Percentiles rank a stretch among this genome's conserved stretches.
Evolutionary conservation across 176 grass and related monocot genomes (phyloP).

Genomic region (Elymus sibiricus): DNA sequence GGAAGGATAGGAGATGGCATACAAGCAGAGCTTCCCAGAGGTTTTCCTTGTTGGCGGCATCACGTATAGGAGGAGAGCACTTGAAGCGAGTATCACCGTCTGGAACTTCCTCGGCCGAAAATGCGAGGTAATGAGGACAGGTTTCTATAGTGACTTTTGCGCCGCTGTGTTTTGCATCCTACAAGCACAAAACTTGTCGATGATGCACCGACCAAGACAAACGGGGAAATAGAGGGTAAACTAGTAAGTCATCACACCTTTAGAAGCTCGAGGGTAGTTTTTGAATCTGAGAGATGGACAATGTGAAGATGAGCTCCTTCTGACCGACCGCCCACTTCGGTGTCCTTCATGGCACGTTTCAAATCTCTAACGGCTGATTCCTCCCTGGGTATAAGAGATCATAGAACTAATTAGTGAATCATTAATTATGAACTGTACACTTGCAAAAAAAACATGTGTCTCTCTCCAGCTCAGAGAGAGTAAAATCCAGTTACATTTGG

Average conservation of each 20-base stretch:
- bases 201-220: neutral
- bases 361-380: slow-evolving; percentile 86
- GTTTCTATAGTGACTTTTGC: slow-evolving; percentile 87
- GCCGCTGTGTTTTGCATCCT: slow-evolving; percentile 72
- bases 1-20: slow-evolving; percentile 18
- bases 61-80: slow-evolving; percentile 87
- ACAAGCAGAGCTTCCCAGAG: slow-evolving; percentile 92
- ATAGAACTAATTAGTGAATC: neutral
- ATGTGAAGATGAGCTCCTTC: slow-evolving; percentile 97
- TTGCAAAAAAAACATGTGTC: neutral
- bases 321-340: slow-evolving; percentile 47
- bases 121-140: slow-evolving; percentile 95
- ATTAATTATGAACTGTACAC: neutral
- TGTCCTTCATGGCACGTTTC: slow-evolving; percentile 71
- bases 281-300: slow-evolving; percentile 93
- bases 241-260: slow-evolving; percentile 45
- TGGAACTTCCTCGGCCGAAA: slow-evolving; percentile 85
- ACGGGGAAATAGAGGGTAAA: neutral
- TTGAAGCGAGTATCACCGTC: slow-evolving; percentile 95
- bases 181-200: neutral
- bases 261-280: slow-evolving; percentile 70
- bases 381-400: slow-evolving; percentile 50
- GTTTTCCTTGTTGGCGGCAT: slow-evolving; percentile 67
- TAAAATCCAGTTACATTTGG: neutral
- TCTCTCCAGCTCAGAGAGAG: neutral